Conservation (phyloP, 495 filamentous ascomycete genomes). For the Penicillium simplicissimum region DNA sequence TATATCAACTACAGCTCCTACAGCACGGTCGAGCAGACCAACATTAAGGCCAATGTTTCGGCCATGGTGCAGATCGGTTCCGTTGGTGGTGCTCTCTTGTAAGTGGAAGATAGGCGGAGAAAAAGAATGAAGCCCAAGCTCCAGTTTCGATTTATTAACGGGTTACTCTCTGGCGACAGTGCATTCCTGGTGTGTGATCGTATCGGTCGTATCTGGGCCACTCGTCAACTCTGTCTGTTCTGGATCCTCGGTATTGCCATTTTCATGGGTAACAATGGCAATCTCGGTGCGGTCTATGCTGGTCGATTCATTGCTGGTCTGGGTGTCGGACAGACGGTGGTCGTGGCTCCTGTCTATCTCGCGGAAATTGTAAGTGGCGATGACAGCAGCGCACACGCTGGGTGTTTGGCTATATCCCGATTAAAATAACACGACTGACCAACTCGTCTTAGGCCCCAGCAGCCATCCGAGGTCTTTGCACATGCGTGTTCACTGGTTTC, state of each 20-base stretch:
- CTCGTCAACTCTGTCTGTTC: constrained; percentile 61
- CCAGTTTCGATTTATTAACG: background rate
- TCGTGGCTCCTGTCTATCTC: constrained; percentile 59
- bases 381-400: too few relatives aligned
- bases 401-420: background rate
- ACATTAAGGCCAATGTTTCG: constrained; percentile 69
- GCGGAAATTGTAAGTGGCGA: constrained; percentile 46
- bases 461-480: constrained; percentile 65
- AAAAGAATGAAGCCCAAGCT: background rate
- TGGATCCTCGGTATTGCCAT: constrained; percentile 70
- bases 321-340: constrained; percentile 67
- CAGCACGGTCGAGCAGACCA: constrained; percentile 50
- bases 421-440: background rate
- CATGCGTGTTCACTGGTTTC: constrained; percentile 64
- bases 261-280: constrained; percentile 64
- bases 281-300: constrained; percentile 62
- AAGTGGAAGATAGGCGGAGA: constrained; percentile 15
- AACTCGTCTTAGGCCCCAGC: constrained; percentile 47
- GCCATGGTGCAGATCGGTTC: constrained; percentile 73
- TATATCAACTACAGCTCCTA: constrained; percentile 59
- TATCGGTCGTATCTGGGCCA: constrained; percentile 69
- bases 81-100: constrained; percentile 64
- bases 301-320: constrained; percentile 69
- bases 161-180: constrained; percentile 17
- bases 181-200: constrained; percentile 68